Evolutionary conservation across 371 early-diverging fungal species (phyloP), one percentile per base, ranked within the genome.

Genomic region (Mucor sp.): DNA sequence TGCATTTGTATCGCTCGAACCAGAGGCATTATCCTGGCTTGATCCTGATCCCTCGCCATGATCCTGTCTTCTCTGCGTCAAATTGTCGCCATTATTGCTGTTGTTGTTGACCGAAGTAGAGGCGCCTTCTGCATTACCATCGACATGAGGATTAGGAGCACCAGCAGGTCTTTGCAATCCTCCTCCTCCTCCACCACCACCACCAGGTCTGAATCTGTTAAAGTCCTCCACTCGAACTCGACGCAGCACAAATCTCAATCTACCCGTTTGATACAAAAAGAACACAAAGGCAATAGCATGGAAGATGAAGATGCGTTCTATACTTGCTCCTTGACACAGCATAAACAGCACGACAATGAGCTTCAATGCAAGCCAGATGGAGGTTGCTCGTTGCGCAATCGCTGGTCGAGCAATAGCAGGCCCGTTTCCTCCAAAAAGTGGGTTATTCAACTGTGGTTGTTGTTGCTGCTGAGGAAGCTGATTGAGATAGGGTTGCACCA

Each of bases 211-310:
- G 33, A 65, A 58, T 44, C 48, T 32, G 43, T 65, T 65, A 4
- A 71, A 23, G 33, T 77, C 76, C n/a, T 78, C 69, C 3, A 60
- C 35, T 15, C 68, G 69, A 11, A 78, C 77, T 15, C 78, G 74
- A 17, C 74, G 77, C 21, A 80, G 41, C 1, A 78, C 77, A 41
- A 83, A 65, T 21, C 83, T 73, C 30, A 83, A 67, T 60, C 80
- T 67, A 0, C 80, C 83, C 0, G 83, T 80, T 68, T 83, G 83
- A 57, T 83, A 80, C 11, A 80, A 56, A 30, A 80, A 83, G 50
- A 83, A 74, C 0, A 75, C 58, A 23, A 80, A 62, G 6, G 83
- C 80, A 55, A 76, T 37, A 8, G 68, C 47, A 55, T 83, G 80
- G 59, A 78, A 77, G 17, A 83, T 56, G 3, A 83, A 12, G 33